A percentile compares a stretch with the other conserved stretches of the same genome.
These are phyloP conservation scores for Scopulariopsis brevicaulis DNA, from an alignment of 2,329 filamentous ascomycete species.

Conservation along the genomic window DNA sequence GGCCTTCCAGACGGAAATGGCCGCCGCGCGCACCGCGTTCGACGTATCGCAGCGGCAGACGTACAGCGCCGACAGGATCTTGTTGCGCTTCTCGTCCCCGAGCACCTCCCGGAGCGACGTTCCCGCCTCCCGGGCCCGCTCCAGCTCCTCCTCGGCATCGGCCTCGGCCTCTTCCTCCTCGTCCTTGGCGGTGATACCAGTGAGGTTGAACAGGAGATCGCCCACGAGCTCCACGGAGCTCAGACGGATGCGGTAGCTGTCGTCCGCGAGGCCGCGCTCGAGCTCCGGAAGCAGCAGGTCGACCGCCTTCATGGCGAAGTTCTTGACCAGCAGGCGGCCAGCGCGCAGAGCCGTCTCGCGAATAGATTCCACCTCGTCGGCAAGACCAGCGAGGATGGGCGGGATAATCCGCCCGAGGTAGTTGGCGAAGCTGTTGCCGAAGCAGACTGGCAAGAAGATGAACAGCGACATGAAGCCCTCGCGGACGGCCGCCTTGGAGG, in stretches of 20 bases:
- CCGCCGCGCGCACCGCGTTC: constrained; percentile 76
- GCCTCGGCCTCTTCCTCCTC: constrained; percentile 47
- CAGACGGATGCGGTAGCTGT: constrained; percentile 94
- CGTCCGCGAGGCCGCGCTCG: constrained; percentile 91
- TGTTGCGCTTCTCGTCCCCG: constrained; percentile 92
- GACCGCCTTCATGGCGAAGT: constrained; percentile 90
- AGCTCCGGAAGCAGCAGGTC: constrained; percentile 90
- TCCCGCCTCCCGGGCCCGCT: constrained; percentile 71
- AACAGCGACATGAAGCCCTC: constrained; percentile 99
- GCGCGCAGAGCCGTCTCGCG: constrained; percentile 92
- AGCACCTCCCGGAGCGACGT: constrained; percentile 89
- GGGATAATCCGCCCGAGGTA: constrained; percentile 95
- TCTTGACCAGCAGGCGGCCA: constrained; percentile 91
- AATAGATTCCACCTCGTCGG: constrained; percentile 93
- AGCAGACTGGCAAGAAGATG: constrained; percentile 97
- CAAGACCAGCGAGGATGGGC: constrained; percentile 84
- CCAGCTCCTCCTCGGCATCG: constrained; percentile 68
- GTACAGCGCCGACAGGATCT: constrained; percentile 91
- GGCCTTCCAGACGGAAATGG: constrained; percentile 93
- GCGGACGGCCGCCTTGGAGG: constrained; percentile 77
- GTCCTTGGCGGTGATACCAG: constrained; percentile 76
- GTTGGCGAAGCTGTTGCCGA: constrained; percentile 95
- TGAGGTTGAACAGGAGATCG: constrained; percentile 94
- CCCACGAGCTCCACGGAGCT: constrained; percentile 97
- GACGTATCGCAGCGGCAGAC: constrained; percentile 97